Evolutionary conservation across 2,329 filamentous ascomycete species (phyloP).

Genomic region (Pyrenochaeta sp.): DNA sequence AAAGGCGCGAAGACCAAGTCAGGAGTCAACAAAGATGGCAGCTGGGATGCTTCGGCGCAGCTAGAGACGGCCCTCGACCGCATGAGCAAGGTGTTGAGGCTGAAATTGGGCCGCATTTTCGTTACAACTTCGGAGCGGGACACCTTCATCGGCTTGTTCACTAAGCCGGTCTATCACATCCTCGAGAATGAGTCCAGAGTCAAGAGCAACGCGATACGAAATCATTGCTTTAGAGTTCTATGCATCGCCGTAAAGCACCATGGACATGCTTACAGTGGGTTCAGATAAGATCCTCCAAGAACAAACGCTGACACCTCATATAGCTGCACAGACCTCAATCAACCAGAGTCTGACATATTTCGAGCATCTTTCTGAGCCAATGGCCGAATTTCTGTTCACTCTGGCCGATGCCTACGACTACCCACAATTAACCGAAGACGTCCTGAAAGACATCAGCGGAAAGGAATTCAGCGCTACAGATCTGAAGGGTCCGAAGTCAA

Average conservation of each 20-base stretch:
- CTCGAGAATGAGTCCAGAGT: conserved; percentile 92
- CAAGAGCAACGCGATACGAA: conserved; percentile 87
- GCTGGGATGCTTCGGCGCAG: conserved; percentile 89
- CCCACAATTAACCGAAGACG: conserved; percentile 91
- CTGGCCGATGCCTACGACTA: conserved; percentile 97
- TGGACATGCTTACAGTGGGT: conserved; percentile 89
- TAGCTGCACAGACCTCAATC: conserved; percentile 95
- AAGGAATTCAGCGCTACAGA: conserved; percentile 99
- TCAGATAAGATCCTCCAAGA: too few species aligned
- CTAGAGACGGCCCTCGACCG: conserved; percentile 87
- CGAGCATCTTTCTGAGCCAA: conserved; percentile 97
- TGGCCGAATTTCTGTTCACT: conserved; percentile 98
- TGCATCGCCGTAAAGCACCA: conserved; percentile 98
- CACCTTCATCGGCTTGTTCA: conserved; percentile 91
- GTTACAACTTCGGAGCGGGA: conserved; percentile 95
- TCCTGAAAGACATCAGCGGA: conserved; percentile 91
- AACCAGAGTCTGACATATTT: conserved; percentile 98
- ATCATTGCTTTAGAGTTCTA: conserved; percentile 97
- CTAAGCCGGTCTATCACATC: conserved; percentile 90
- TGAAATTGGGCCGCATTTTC: conserved; percentile 93
- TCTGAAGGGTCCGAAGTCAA: conserved; percentile 92
- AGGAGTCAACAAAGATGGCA: conserved; percentile 69
- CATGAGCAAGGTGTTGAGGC: conserved; percentile 94
- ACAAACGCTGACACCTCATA: conserved; percentile 20
- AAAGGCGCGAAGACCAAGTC: conserved; percentile 77